These are phyloP conservation scores for Ormosia semicastrata DNA, from an alignment of 306 rosid species.

Conservation along the genomic window DNA sequence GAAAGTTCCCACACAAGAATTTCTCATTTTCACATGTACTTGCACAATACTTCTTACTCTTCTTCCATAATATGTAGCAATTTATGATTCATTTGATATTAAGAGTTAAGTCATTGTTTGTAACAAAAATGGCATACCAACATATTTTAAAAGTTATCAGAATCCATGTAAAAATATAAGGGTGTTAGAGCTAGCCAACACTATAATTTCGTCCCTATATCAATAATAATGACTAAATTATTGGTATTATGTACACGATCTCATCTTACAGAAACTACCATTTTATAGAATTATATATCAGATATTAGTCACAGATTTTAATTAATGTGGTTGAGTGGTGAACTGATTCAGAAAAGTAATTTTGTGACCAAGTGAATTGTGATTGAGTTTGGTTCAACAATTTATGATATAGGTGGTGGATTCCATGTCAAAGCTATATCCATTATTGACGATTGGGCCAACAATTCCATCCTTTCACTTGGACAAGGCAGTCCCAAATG, in stretches of 20 bases:
- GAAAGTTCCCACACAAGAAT: no score
- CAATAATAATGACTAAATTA: no score
- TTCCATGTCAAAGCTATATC: constrained; percentile 53
- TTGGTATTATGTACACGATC: no score
- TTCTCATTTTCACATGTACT: neutral
- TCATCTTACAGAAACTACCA: no score
- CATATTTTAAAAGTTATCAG: neutral
- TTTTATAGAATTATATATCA: neutral
- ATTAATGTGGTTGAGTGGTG: neutral
- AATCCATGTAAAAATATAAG: neutral
- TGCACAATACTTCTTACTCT: neutral
- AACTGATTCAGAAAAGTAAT: neutral
- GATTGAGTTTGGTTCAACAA: neutral
- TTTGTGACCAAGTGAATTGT: neutral
- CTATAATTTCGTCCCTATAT: no score
- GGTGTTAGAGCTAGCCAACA: neutral
- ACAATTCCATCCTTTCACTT: constrained; percentile 51
- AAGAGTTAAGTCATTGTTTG: neutral
- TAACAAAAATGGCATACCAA: neutral
- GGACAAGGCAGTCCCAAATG: constrained; percentile 43
- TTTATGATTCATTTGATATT: neutral
- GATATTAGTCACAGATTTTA: neutral
- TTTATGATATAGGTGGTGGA: constrained; percentile 42
- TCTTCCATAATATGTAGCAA: neutral
- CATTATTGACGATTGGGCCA: constrained; percentile 59